phyloP scores from a whole-genome alignment of 768 basidiomycete species.

The Tulasnella sp. region DNA sequence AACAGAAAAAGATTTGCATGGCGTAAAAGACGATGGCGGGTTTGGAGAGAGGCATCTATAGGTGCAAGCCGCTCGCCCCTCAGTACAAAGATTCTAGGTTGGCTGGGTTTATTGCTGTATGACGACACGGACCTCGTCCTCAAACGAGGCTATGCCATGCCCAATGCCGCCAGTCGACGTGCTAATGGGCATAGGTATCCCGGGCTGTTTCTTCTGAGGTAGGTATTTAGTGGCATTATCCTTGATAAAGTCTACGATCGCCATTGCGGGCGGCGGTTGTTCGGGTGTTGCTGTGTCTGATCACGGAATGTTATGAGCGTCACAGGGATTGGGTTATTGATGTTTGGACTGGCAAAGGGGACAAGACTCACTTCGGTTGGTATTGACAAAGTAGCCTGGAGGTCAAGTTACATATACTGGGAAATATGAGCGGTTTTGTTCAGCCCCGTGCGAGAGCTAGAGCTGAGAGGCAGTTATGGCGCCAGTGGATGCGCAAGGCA shows the following conservation, averaged over 20 bases:
- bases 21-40: conserved; percentile 65
- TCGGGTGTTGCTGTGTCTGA: too few species aligned
- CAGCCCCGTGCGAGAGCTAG: too few species aligned
- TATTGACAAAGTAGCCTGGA: too few species aligned
- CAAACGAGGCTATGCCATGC: conserved; percentile 47
- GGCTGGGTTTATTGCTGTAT: too few species aligned
- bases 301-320: too few species aligned
- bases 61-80: not conserved
- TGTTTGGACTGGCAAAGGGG: too few species aligned
- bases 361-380: too few species aligned
- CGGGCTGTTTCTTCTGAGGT: conserved; percentile 30
- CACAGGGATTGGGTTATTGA: too few species aligned
- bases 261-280: conserved; percentile 29
- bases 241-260: conserved; percentile 46
- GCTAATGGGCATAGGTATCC: not conserved
- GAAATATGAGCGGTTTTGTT: too few species aligned
- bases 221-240: conserved; percentile 38
- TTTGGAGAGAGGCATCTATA: conserved; percentile 80
- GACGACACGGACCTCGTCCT: conserved; percentile 55
- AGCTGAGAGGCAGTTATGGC: too few species aligned
- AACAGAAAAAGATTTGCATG: conserved; percentile 83
- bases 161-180: conserved; percentile 31
- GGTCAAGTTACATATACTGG: too few species aligned
- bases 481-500: too few species aligned
- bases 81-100: conserved; percentile 1